Base-by-base conservation (phyloP, 257 asterid species). In the Pogostemon cablin region DNA sequence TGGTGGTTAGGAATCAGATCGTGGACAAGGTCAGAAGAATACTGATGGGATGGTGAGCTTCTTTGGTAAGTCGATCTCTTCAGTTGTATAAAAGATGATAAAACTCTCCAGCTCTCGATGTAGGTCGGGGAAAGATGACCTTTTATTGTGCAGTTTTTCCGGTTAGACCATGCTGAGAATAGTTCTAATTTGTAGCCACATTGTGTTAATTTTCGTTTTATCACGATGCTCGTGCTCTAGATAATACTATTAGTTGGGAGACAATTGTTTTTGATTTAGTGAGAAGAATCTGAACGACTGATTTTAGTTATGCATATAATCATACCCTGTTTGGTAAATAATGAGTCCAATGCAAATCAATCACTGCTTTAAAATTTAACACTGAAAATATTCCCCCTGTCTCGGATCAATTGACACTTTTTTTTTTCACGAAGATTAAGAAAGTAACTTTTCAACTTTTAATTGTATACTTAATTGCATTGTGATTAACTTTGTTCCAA, bases 1-100 rank as follows among this genome's bases (percentile, higher is more conserved):
- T 52, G 74, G 85, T 47, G 9, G 85, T 69, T 37, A 79, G 87
- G 50, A 86, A 82, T 77, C 90, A 80, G 82, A 88, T 92, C 59
- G 96, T 84, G 34, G 88, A 92, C 84, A 79, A 81, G 79, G 93
- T 92, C 8, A 82, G 96, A 80, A 86, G 96, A 79, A 78, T 79
- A 9, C 73, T 92, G 65, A 86, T 90, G 96, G 98, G 96, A 41
- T 88, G 96, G 96, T 88, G 89, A 90, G 83, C 73, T 77, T 71
- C 59, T 41, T 50, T 25, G 32, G 32, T 25, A 25, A 25, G 32
- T 25, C 32, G 32, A 8, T 62, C 68, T 43, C 72, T 17, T 72
- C 5, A 4, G 3, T 5, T 25, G 40, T 41, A n/a, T 10, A 64
- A 72, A 43, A 3, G 39, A 34, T 8, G 15, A 44, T 3, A 1